Conservation (phyloP, 768 basidiomycete genomes). For the Russula griseocarnosa region DNA sequence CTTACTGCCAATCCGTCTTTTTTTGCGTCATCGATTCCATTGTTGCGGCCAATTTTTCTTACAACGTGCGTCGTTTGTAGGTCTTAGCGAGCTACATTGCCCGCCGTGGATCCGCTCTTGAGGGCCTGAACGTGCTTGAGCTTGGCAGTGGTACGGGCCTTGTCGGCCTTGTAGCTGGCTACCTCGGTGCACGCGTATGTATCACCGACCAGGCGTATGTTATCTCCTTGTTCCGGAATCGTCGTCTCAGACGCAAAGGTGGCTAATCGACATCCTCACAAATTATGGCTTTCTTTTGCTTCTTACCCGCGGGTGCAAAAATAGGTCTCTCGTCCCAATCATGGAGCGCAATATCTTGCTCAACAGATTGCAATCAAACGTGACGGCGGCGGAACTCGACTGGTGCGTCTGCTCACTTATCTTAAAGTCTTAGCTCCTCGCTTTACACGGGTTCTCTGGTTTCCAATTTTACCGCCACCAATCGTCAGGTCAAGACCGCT, state of each 20-base stretch:
- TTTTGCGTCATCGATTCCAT: neutral
- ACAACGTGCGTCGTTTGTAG: slow-evolving; percentile 39
- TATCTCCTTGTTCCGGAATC: neutral
- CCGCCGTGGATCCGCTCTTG: slow-evolving; percentile 49
- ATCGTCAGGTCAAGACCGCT: slow-evolving; percentile 58
- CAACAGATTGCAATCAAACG: slow-evolving; percentile 54
- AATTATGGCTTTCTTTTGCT: neutral
- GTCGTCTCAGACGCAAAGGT: too few species aligned
- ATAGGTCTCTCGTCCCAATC: slow-evolving; percentile 69
- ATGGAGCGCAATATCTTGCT: slow-evolving; percentile 71
- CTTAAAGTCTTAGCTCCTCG: neutral
- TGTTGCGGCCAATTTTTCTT: neutral
- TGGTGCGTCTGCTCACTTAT: slow-evolving; percentile 51
- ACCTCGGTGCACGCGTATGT: slow-evolving; percentile 60
- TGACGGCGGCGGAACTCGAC: slow-evolving; percentile 68
- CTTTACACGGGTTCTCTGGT: neutral
- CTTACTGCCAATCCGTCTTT: neutral
- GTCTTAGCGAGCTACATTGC: slow-evolving; percentile 75
- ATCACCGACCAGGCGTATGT: slow-evolving; percentile 92
- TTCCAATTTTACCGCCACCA: neutral
- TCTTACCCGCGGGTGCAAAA: neutral
- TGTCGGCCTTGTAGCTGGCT: slow-evolving; percentile 79
- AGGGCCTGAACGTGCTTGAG: slow-evolving; percentile 63
- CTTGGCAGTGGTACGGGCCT: slow-evolving; percentile 90
- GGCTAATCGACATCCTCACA: neutral